Evolutionary conservation across 2,329 filamentous ascomycete species (phyloP).

Genomic region (Macrophomina phaseolina): DNA sequence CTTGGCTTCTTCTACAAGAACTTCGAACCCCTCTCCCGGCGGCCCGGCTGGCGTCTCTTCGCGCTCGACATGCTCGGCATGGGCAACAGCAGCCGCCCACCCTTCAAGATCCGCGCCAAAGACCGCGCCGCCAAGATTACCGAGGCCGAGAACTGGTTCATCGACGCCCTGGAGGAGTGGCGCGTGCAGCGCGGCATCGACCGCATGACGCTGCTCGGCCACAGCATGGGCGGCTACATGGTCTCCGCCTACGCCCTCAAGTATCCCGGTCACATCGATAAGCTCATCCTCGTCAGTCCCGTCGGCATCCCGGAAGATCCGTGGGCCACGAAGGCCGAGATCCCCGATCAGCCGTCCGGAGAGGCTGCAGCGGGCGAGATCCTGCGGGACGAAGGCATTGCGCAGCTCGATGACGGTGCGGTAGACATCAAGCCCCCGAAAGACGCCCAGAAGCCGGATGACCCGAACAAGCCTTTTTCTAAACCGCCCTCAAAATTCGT

Average conservation of each 20-base stretch:
- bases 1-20: constrained; percentile 99
- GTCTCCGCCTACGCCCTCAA: constrained; percentile 96
- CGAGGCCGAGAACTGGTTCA: constrained; percentile 94
- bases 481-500: constrained; percentile 73
- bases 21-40: constrained; percentile 82
- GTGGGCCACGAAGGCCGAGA: constrained; percentile 78
- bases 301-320: constrained; percentile 96
- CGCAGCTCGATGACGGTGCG: background rate
- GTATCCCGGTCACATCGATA: constrained; percentile 92
- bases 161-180: constrained; percentile 97
- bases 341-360: constrained; percentile 69
- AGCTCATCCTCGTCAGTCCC: constrained; percentile 91
- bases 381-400: constrained; percentile 17
- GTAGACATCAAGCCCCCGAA: constrained; percentile 53
- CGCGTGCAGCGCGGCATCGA: constrained; percentile 86
- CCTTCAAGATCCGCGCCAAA: constrained; percentile 85
- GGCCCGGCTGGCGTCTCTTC: constrained; percentile 84
- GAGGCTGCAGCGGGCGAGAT: constrained; percentile 77
- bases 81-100: constrained; percentile 83
- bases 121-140: constrained; percentile 77
- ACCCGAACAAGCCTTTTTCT: background rate
- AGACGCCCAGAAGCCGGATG: constrained; percentile 32
- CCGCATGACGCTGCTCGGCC: constrained; percentile 88
- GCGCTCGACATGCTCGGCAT: constrained; percentile 93
- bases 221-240: constrained; percentile 93